Conservation (phyloP, 1,139 yeast genomes). For the Scheffersomyces cryptocercus region DNA sequence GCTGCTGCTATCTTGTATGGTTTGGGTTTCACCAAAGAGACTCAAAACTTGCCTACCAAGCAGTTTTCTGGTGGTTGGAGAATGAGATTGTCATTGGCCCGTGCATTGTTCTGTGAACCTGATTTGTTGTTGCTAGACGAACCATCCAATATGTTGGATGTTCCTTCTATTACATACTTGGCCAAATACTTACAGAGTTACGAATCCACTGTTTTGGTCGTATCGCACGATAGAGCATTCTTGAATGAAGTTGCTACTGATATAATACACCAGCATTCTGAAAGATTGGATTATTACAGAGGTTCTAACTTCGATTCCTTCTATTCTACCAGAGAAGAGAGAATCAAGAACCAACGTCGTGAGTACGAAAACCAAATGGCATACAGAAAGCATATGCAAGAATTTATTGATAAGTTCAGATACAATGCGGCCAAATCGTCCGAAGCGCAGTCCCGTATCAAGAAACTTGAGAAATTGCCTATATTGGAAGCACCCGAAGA, state of each 20-base stretch:
- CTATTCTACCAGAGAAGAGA: constrained; percentile 91
- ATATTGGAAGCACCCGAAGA: constrained; percentile 92
- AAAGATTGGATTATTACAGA: constrained; percentile 91
- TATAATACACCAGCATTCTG: constrained; percentile 95
- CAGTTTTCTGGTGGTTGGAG: constrained; percentile 99
- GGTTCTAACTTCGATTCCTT: constrained; percentile 93
- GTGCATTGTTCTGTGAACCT: constrained; percentile 97
- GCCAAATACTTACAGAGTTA: constrained; percentile 87
- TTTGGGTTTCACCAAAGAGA: constrained; percentile 86
- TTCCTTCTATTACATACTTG: constrained; percentile 92
- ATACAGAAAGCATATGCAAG: constrained; percentile 87
- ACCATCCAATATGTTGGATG: constrained; percentile 99
- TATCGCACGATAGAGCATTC: constrained; percentile 96
- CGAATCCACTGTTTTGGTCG: constrained; percentile 90
- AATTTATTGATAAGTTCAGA: constrained; percentile 91
- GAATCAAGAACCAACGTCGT: constrained; percentile 87
- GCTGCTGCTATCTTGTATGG: constrained; percentile 96
- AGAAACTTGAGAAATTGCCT: constrained; percentile 92
- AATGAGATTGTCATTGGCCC: constrained; percentile 97
- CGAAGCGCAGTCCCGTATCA: constrained; percentile 97
- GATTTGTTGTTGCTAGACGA: constrained; percentile 91
- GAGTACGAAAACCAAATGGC: constrained; percentile 98
- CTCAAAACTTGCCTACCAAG: constrained; percentile 81
- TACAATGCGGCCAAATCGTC: constrained; percentile 97
- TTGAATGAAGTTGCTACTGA: constrained; percentile 97